Percentiles rank a stretch among this genome's conserved stretches.
These are phyloP conservation scores for Gloeostereum incarnatum DNA, from an alignment of 768 basidiomycete species.

Conservation along the genomic window DNA sequence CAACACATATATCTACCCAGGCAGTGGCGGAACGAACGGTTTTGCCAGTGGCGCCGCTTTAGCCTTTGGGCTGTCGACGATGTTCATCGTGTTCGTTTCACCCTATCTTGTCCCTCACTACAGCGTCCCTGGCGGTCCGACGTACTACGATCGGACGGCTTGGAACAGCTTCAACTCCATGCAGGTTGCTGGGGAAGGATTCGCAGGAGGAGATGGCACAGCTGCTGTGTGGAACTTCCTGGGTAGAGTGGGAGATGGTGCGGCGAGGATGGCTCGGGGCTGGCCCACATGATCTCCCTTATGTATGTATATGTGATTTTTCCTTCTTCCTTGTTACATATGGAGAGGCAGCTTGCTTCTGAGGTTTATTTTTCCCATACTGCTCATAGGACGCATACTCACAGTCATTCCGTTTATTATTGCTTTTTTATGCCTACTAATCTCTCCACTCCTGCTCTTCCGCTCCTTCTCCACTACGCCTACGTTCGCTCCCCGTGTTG, in stretches of 20 bases:
- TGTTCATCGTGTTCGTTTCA: conserved; percentile 51
- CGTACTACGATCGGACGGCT: conserved; percentile 67
- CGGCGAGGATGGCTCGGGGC: conserved; percentile 65
- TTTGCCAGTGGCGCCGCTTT: conserved; percentile 40
- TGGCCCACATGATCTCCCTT: conserved; percentile 55
- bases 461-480: too few species aligned
- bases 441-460: too few species aligned
- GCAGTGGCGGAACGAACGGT: neutral
- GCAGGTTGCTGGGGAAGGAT: conserved; percentile 64
- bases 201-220: conserved; percentile 20
- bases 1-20: conserved; percentile 53
- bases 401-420: too few species aligned
- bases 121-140: conserved; percentile 53
- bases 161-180: conserved; percentile 77
- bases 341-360: too few species aligned
- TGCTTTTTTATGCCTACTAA: too few species aligned
- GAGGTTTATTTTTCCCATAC: too few species aligned
- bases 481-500: too few species aligned
- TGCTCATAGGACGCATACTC: too few species aligned
- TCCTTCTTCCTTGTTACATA: too few species aligned
- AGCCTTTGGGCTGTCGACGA: conserved; percentile 53
- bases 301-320: too few species aligned
- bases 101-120: conserved; percentile 53
- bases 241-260: conserved; percentile 65
- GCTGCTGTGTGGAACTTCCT: conserved; percentile 61